phyloP scores from a whole-genome alignment of 2,329 filamentous ascomycete species.

The Phialocephala subalpina region DNA sequence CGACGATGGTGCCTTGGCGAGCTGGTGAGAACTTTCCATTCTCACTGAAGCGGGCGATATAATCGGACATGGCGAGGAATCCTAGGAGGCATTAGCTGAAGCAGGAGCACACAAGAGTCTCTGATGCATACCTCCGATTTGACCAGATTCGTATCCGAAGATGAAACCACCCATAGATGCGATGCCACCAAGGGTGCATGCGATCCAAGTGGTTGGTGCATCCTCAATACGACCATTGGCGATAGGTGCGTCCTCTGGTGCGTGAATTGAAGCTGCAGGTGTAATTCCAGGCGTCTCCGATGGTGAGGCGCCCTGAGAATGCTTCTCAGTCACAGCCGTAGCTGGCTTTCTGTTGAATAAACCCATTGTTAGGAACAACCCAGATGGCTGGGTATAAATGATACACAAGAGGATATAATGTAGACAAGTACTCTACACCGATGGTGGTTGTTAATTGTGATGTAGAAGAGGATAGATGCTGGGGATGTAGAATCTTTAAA shows the following conservation, averaged over 20 bases:
- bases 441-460: neutral
- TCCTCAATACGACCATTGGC: slow-evolving; percentile 17
- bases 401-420: neutral
- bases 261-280: slow-evolving; percentile 20
- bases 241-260: neutral
- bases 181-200: slow-evolving; percentile 57
- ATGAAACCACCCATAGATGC: slow-evolving; percentile 65
- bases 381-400: neutral
- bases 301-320: slow-evolving; percentile 10
- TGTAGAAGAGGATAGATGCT: neutral
- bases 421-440: neutral
- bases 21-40: slow-evolving; percentile 60
- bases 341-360: slow-evolving; percentile 5
- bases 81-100: slow-evolving; percentile 55
- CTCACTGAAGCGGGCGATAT: slow-evolving; percentile 60
- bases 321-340: neutral
- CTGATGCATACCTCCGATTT: slow-evolving; percentile 55
- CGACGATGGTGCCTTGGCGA: slow-evolving; percentile 69
- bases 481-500: neutral
- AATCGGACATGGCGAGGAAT: slow-evolving; percentile 68
- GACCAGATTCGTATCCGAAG: slow-evolving; percentile 53
- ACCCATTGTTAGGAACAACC: neutral
- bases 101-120: too few relatives aligned
- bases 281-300: slow-evolving; percentile 15
- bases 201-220: slow-evolving; percentile 46